A percentile compares a stretch with the other conserved stretches of the same genome.
Evolutionary conservation across 208 protist genomes (phyloP).

Genomic region (Crithidia bombi): DNA sequence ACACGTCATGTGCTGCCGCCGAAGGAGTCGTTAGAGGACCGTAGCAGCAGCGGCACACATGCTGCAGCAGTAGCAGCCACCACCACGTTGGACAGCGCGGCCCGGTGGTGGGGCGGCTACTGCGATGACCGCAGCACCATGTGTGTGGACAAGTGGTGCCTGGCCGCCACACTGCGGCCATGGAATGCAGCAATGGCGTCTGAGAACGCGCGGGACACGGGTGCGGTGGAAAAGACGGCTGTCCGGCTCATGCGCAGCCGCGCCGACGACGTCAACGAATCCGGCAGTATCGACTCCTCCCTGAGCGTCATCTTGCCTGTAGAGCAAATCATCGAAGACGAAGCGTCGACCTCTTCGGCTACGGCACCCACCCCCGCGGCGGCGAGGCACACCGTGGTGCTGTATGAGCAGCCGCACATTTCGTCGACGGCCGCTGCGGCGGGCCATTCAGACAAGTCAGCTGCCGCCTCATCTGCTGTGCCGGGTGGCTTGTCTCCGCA

Average conservation of each 20-base stretch:
- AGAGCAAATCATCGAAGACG: neutral
- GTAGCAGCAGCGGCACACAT: neutral
- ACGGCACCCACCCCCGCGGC: neutral
- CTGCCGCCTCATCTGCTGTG: neutral
- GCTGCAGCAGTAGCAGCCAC: neutral
- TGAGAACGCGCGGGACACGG: conserved; percentile 10
- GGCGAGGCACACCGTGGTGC: conserved; percentile 35
- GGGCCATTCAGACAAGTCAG: neutral
- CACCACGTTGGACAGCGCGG: conserved; percentile 17
- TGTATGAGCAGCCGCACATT: conserved; percentile 28
- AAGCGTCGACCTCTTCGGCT: neutral
- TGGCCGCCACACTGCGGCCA: conserved; percentile 28
- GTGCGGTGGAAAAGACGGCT: conserved; percentile 4
- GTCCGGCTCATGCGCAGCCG: neutral
- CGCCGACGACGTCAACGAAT: neutral
- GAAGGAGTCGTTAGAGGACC: conserved; percentile 5
- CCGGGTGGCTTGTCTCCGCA: conserved; percentile 13
- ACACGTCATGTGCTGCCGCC: conserved; percentile 31
- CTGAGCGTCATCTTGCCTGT: neutral
- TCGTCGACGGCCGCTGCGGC: neutral
- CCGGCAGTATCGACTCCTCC: neutral
- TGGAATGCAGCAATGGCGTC: conserved; percentile 41
- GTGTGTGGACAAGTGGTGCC: conserved; percentile 51
- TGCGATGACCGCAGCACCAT: conserved; percentile 38
- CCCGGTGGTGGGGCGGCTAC: conserved; percentile 46